Base-by-base conservation (phyloP, 148 eudicot genomes). In the Fagopyrum esculentum region DNA sequence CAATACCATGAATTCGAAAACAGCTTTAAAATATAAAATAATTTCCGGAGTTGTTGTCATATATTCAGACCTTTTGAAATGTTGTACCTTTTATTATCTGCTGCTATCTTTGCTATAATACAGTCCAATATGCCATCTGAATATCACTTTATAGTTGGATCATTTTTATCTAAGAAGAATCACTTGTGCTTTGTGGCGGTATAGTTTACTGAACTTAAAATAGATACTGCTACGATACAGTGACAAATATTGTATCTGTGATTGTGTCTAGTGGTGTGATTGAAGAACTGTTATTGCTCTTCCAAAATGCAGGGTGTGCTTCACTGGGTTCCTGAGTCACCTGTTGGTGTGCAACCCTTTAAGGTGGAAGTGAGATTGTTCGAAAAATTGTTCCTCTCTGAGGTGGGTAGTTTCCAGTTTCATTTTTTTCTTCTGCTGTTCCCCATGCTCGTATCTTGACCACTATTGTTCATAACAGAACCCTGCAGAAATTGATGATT, bases 341-440 rank as follows among this genome's bases (percentile, higher is more conserved):
- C 96, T 72, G 83, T 87, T 26, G 97, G 93, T 70, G 87, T 90
- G 74, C 83, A 92, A 69, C 99, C 99, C 22, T 84, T 95, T 71
- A 89, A 86, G 77, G 91, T 95, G 76, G 97, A 95, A 86, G 97
- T 95, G 76, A 85, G 99, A 85, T 78, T 95, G 77, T 92, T 92
- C 73, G 97, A 95, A 46, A 95, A 77, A 81, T 80, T 95, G 52
- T 95, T 95, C 82, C 82, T 69, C 68, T 92, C 98, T 4, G 98
- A 95, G 93, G 98, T 94, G 70, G 10, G 80, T 49, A 26, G 12
- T 79, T 54, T 22, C 74, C 76, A 15, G 60, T 68, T 60, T n/a
- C 60, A 22, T 11, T 46, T 76, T 66, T 75, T 16, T 55, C 4
- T 40, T 64, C 11, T 47, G 52, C 73, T 46, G 9, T 46, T 16